These are phyloP conservation scores for Penicillium sp. DNA, from an alignment of 2,329 filamentous ascomycete species.

Conservation along the genomic window DNA sequence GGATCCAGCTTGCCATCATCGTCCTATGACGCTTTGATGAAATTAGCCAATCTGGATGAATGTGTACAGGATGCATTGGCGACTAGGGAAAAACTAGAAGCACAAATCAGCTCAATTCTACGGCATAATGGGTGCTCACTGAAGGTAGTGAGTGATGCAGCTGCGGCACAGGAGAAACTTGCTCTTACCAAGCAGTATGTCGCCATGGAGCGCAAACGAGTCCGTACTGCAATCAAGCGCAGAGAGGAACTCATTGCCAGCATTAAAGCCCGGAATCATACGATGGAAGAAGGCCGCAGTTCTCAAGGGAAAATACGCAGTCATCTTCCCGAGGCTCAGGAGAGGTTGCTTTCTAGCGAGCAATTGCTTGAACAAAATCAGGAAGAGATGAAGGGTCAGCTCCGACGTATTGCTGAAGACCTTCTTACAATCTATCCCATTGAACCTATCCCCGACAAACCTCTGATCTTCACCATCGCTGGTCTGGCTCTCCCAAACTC, in stretches of 20 bases:
- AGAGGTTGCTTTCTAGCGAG: conserved; percentile 59
- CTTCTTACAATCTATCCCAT: conserved; percentile 78
- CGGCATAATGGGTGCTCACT: conserved; percentile 37
- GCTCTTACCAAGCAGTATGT: conserved; percentile 53
- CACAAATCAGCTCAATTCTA: conserved; percentile 67
- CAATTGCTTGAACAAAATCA: conserved; percentile 54
- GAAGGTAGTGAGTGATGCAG: conserved; percentile 33
- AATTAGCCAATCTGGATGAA: conserved; percentile 80
- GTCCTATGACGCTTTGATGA: conserved; percentile 85
- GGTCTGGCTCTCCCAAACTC: conserved; percentile 77
- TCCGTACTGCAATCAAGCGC: conserved; percentile 61
- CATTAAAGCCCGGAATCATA: conserved; percentile 62
- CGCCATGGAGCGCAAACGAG: conserved; percentile 62
- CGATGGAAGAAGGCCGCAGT: conserved; percentile 64
- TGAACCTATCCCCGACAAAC: conserved; percentile 60
- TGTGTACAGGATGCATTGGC: conserved; percentile 86
- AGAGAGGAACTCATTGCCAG: conserved; percentile 68
- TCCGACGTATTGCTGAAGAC: conserved; percentile 83
- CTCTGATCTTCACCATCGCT: conserved; percentile 81
- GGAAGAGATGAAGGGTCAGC: conserved; percentile 76
- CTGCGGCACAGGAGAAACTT: conserved; percentile 42
- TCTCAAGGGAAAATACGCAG: conserved; percentile 58
- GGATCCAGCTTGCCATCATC: conserved; percentile 62
- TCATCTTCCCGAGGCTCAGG: conserved; percentile 61
- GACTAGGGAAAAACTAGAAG: conserved; percentile 69